Base-by-base conservation (phyloP, 2,329 filamentous ascomycete genomes). In the Botrytis hyacinthi region DNA sequence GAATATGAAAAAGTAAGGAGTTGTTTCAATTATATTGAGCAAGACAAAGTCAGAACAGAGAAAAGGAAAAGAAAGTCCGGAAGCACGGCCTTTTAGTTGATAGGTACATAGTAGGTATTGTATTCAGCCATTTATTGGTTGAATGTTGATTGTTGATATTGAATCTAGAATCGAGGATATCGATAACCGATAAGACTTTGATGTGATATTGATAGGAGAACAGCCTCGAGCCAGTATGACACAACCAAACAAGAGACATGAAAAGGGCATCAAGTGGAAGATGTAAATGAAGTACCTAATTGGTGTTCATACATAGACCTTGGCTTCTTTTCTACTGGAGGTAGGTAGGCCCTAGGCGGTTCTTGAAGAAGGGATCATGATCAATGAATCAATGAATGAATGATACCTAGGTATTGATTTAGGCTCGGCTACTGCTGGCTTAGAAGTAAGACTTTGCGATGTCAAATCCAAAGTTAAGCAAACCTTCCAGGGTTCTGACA, bases 141-240 rank as follows among this genome's bases (percentile, higher is more conserved):
- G 35, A 57, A 54, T 26, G 16, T 40, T 26, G 35, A 61, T 40
- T 26, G 16, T 40, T 26, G 35, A 61, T 40, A 4, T 37, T 12
- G 65, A 29, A 67, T 63, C 61, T 62, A 40, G 37, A 62, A 63
- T 67, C n/a, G 32, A 40, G 48, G 65, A 67, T 67, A 68, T 68
- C 66, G 66, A 68, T 68, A 68, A 68, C 3, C 18, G 66, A 68
- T 68, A 68, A 68, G 66, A 57, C 66, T 57, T 68, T 29, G n/a
- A 44, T 32, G 7, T 62, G 37, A 18, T 18, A 10, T 40, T 62
- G 60, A 62, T 62, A 20, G 60, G 60, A n/a, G 20, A 37, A 37
- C 32, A 26, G 32, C 14, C 51, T 29, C 51, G 44, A 22, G 20
- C 44, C 44, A 20, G 18, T 29, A n/a, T 12, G 6, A 51, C 22